A percentile compares a stretch with the other conserved stretches of the same genome.
Conservation (phyloP, 306 rosid species). For the Argentina anserina region DNA sequence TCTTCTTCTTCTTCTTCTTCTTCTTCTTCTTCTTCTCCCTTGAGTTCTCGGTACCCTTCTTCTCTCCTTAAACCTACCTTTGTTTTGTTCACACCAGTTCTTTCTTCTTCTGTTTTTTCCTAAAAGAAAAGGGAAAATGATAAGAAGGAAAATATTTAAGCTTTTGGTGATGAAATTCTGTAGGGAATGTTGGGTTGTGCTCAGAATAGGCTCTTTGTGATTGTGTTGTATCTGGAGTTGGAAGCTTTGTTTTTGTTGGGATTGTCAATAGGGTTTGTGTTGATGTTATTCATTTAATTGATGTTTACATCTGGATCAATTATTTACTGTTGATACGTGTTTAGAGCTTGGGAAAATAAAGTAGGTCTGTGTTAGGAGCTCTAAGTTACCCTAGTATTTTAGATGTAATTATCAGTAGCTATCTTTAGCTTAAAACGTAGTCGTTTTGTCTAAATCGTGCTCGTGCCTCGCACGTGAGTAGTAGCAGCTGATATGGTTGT, state of each 20-base stretch:
- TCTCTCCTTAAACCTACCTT: not conserved
- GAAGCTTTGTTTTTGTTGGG: not conserved
- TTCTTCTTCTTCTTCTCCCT: too few species aligned
- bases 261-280: not conserved
- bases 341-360: not conserved
- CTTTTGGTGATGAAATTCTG: not conserved
- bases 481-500: too few species aligned
- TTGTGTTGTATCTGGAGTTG: not conserved
- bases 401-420: too few species aligned
- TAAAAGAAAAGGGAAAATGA: not conserved
- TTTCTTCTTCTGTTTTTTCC: not conserved
- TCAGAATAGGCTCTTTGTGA: not conserved
- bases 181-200: not conserved
- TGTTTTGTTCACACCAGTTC: not conserved
- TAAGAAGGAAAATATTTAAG: not conserved
- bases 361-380: too few species aligned
- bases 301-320: not conserved
- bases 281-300: not conserved
- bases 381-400: too few species aligned
- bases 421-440: too few species aligned
- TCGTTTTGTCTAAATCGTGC: too few species aligned
- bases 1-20: not conserved
- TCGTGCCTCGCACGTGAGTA: too few species aligned
- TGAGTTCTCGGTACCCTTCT: conserved; percentile 5
- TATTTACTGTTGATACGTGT: not conserved